Evolutionary conservation across 257 asterid species (phyloP).

Genomic region (Paulownia fortunei): DNA sequence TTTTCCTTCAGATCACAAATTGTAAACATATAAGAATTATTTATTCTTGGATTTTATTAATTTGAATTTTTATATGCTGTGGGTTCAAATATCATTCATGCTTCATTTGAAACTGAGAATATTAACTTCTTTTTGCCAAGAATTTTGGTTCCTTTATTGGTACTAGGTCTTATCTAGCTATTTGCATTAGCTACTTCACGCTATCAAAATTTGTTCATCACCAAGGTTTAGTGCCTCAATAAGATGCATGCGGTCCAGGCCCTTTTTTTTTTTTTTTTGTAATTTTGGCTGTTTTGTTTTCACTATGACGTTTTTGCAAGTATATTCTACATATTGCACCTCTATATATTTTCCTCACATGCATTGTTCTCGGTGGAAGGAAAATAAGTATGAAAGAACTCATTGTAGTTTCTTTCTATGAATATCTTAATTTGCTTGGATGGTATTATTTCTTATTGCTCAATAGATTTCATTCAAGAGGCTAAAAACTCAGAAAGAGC

Average conservation of each 20-base stretch:
- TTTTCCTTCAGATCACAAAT: background rate
- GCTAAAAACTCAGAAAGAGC: slow-evolving; percentile 82
- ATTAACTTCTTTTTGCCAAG: background rate
- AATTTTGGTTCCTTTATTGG: background rate
- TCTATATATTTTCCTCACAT: background rate
- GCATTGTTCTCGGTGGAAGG: slow-evolving; percentile 25
- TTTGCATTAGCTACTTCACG: slow-evolving; percentile 25
- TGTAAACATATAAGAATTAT: background rate
- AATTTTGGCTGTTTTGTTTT: slow-evolving; percentile 11
- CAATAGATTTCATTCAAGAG: slow-evolving; percentile 86
- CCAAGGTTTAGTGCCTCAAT: slow-evolving; percentile 15
- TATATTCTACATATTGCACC: slow-evolving; percentile 5
- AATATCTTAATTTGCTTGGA: slow-evolving; percentile 30
- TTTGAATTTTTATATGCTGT: slow-evolving; percentile 16
- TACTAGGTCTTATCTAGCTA: slow-evolving; percentile 13
- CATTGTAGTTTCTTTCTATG: slow-evolving; percentile 8
- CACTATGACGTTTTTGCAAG: background rate
- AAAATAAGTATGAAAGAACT: slow-evolving; percentile 26
- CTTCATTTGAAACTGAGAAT: slow-evolving; percentile 14
- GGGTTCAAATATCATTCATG: slow-evolving; percentile 20
- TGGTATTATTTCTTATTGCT: slow-evolving; percentile 36
- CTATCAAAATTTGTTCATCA: slow-evolving; percentile 15
- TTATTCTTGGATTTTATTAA: slow-evolving; percentile 8
- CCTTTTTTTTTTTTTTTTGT: background rate
- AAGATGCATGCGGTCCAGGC: slow-evolving; percentile 3